Conservation (phyloP, 2,329 filamentous ascomycete genomes). For the Trichoderma sp. region DNA sequence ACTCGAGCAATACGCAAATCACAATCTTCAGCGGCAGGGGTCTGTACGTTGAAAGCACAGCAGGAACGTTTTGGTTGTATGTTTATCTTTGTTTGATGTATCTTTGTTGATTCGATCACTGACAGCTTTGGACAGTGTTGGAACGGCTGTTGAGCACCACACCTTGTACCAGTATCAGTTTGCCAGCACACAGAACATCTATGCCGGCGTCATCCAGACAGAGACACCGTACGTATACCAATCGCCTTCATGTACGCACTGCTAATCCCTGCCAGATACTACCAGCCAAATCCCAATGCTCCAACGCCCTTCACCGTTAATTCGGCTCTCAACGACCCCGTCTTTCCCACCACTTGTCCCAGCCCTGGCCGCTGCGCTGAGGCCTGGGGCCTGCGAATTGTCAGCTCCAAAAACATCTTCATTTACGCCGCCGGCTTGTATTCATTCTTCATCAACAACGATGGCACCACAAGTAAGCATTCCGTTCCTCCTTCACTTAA, state of each 20-base stretch:
- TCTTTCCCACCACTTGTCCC: slow-evolving; percentile 5
- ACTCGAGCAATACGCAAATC: slow-evolving; percentile 31
- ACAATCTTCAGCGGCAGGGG: slow-evolving; percentile 41
- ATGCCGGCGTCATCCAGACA: slow-evolving; percentile 65
- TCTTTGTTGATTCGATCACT: background rate
- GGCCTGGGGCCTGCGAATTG: slow-evolving; percentile 11
- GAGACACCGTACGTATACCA: slow-evolving; percentile 43
- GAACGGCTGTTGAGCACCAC: slow-evolving; percentile 45
- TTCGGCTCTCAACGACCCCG: background rate
- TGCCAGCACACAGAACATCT: slow-evolving; percentile 49
- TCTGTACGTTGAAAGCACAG: slow-evolving; percentile 36
- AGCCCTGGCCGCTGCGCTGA: background rate
- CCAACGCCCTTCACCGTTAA: slow-evolving; percentile 30
- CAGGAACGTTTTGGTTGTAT: slow-evolving; percentile 18
- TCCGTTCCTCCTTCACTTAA: background rate
- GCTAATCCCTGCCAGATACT: slow-evolving; percentile 37
- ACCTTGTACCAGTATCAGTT: slow-evolving; percentile 53
- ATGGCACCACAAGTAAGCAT: background rate
- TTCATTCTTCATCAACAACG: slow-evolving; percentile 8
- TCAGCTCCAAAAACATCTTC: slow-evolving; percentile 4
- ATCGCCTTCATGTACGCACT: background rate
- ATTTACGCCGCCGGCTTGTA: slow-evolving; percentile 14
- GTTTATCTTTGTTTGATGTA: background rate
- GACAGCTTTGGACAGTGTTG: slow-evolving; percentile 30
- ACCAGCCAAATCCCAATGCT: slow-evolving; percentile 31